phyloP scores from a whole-genome alignment of 768 basidiomycete species.

The Leccinum aurantiacum region DNA sequence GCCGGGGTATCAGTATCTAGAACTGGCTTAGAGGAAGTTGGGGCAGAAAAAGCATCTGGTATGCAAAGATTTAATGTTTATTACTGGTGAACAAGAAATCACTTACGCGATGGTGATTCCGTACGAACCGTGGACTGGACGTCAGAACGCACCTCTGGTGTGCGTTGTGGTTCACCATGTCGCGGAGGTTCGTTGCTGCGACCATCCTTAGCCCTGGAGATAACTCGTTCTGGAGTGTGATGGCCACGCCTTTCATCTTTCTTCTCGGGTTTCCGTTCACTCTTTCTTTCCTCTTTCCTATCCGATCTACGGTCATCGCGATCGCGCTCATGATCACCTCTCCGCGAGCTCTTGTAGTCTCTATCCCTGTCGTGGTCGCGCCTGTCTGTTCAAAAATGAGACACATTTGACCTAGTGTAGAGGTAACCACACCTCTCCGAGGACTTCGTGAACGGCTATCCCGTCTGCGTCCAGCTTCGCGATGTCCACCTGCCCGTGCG shows the following conservation, averaged over 20 bases:
- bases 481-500: slow-evolving; percentile 32
- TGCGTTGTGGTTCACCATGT: slow-evolving; percentile 25
- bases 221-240: slow-evolving; percentile 39
- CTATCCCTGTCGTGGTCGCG: slow-evolving; percentile 37
- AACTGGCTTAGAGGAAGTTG: slow-evolving; percentile 30
- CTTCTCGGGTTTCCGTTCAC: slow-evolving; percentile 31
- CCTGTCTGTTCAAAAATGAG: slow-evolving; percentile 33
- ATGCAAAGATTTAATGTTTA: background rate
- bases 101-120: slow-evolving; percentile 18
- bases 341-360: slow-evolving; percentile 36
- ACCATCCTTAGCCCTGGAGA: slow-evolving; percentile 28
- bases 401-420: background rate
- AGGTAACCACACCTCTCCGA: slow-evolving; percentile 31
- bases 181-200: slow-evolving; percentile 24
- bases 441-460: slow-evolving; percentile 42
- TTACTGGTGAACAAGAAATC: background rate
- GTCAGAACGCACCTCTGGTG: slow-evolving; percentile 20
- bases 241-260: slow-evolving; percentile 43
- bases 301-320: slow-evolving; percentile 34
- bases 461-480: slow-evolving; percentile 36
- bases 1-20: slow-evolving; percentile 44
- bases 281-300: slow-evolving; percentile 33
- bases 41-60: slow-evolving; percentile 10
- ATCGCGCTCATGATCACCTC: slow-evolving; percentile 32
- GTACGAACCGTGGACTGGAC: slow-evolving; percentile 10